Conservation (phyloP, 352 stramenopile genomes). For the Elongisporangium undulatum region DNA sequence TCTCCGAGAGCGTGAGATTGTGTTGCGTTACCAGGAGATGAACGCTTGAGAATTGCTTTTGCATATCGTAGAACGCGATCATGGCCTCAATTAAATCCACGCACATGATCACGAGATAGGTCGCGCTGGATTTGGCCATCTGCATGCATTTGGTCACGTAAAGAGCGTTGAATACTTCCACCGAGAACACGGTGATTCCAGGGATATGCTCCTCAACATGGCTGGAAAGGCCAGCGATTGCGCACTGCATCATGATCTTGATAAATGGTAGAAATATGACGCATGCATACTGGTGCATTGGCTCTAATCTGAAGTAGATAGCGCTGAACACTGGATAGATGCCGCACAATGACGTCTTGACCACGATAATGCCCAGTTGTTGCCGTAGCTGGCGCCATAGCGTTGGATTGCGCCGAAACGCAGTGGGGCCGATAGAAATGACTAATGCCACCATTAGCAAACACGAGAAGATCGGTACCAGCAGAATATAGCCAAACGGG, state of each 20-base stretch:
- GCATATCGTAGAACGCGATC: no score
- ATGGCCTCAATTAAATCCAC: neutral
- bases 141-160: slow-evolving; percentile 32
- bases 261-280: slow-evolving; percentile 9
- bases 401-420: no score
- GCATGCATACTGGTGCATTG: slow-evolving; percentile 1
- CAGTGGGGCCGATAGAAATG: slow-evolving; percentile 7
- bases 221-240: slow-evolving; percentile 5
- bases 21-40: no score
- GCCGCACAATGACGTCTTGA: slow-evolving; percentile 6
- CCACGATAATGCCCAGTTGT: slow-evolving; percentile 6
- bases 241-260: slow-evolving; percentile 21
- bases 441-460: slow-evolving; percentile 15
- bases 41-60: no score
- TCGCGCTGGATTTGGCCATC: slow-evolving; percentile 14
- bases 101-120: slow-evolving; percentile 8
- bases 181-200: slow-evolving; percentile 14
- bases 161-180: slow-evolving; percentile 23
- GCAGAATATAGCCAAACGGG: slow-evolving; percentile 17
- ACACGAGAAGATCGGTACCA: slow-evolving; percentile 9
- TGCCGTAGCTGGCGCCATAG: no score
- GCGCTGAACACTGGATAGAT: slow-evolving; percentile 16
- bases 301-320: slow-evolving; percentile 3
- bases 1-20: no score
- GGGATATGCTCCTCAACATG: slow-evolving; percentile 20